A percentile compares a stretch with the other conserved stretches of the same genome.
These are phyloP conservation scores for Solanum acaule DNA, from an alignment of 257 asterid species.

Conservation along the genomic window DNA sequence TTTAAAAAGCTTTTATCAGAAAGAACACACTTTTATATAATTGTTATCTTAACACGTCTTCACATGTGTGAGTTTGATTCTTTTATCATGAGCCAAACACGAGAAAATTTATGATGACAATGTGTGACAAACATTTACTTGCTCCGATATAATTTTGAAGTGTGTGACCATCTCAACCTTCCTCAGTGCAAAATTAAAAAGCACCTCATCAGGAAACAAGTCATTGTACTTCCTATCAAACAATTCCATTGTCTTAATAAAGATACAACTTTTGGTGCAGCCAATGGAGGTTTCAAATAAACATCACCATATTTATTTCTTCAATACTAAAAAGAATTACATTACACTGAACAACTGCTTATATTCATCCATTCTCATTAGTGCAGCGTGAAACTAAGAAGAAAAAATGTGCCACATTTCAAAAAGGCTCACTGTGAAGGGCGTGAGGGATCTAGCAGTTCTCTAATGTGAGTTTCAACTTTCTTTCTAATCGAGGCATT, in stretches of 20 bases:
- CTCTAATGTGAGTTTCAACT: slow-evolving; percentile 45
- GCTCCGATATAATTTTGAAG: neutral
- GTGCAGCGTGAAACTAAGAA: neutral
- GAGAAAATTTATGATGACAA: neutral
- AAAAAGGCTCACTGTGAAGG: slow-evolving; percentile 16
- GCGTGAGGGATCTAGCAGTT: slow-evolving; percentile 37
- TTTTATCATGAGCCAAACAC: neutral
- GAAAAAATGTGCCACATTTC: neutral
- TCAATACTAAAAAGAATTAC: neutral
- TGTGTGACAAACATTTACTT: neutral
- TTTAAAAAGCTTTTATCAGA: neutral
- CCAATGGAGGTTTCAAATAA: neutral
- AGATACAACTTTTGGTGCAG: neutral
- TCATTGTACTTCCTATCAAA: neutral
- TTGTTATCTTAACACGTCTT: neutral
- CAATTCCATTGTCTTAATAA: neutral
- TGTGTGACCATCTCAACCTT: neutral
- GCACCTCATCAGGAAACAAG: neutral
- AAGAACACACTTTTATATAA: neutral
- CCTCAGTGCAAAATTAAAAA: neutral
- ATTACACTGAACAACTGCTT: neutral
- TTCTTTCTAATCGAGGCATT: slow-evolving; percentile 33
- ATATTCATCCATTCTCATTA: neutral
- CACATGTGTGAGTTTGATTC: neutral
- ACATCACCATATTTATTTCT: neutral